Percentiles rank a stretch among this genome's conserved stretches.
Conservation (phyloP, 1,139 yeast genomes). For the Protomyces pachydermus region DNA sequence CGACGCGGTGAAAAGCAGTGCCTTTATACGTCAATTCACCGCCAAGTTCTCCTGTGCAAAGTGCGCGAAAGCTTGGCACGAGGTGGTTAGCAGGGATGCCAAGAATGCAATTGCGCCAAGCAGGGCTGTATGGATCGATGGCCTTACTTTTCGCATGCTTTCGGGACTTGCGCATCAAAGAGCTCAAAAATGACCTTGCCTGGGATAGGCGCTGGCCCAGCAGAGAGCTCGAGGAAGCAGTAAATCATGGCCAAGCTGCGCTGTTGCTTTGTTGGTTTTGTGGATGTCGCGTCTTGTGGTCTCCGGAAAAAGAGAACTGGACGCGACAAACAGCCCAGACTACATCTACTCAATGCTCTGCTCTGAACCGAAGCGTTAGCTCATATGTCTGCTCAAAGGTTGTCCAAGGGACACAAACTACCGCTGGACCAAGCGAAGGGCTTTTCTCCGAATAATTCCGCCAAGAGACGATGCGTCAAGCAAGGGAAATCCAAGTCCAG, state of each 20-base stretch:
- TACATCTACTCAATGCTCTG: too few relatives aligned
- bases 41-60: slow-evolving; percentile 37
- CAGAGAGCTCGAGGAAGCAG: slow-evolving; percentile 19
- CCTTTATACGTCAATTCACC: slow-evolving; percentile 42
- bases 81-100: too few relatives aligned
- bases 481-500: too few relatives aligned
- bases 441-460: too few relatives aligned
- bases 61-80: slow-evolving; percentile 38
- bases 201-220: slow-evolving; percentile 35
- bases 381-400: too few relatives aligned
- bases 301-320: background rate
- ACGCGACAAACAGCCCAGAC: background rate
- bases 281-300: background rate
- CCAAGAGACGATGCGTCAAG: too few relatives aligned
- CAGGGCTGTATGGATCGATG: too few relatives aligned
- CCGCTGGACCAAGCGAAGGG: background rate
- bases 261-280: background rate
- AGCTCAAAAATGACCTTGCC: slow-evolving; percentile 69
- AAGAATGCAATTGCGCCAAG: too few relatives aligned
- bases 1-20: slow-evolving; percentile 59
- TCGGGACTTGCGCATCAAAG: slow-evolving; percentile 56
- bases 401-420: too few relatives aligned
- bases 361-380: too few relatives aligned
- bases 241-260: background rate
- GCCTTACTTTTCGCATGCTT: slow-evolving; percentile 55